phyloP scores from a whole-genome alignment of 495 filamentous ascomycete genomes.

The Tuber calosporum region DNA sequence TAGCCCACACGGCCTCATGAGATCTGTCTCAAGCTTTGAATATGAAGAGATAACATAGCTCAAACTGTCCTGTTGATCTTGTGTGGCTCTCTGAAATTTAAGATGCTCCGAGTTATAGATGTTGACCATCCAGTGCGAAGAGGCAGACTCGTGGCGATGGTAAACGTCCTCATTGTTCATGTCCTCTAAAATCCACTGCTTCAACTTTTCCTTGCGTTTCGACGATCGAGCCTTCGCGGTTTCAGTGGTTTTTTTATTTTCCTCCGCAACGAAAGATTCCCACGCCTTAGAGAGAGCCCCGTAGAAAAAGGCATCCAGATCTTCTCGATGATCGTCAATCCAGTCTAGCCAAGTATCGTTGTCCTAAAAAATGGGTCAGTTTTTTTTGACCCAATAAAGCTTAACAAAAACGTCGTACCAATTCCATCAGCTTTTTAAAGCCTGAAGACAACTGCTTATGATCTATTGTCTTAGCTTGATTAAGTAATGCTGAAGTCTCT shows the following conservation, averaged over 20 bases:
- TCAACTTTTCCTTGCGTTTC: slow-evolving; percentile 74
- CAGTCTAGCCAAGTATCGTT: slow-evolving; percentile 77
- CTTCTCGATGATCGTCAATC: slow-evolving; percentile 75
- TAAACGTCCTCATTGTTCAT: slow-evolving; percentile 60
- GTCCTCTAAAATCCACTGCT: slow-evolving; percentile 64
- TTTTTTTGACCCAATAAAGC: slow-evolving; percentile 11
- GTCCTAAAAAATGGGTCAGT: slow-evolving; percentile 46
- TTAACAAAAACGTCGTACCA: slow-evolving; percentile 42
- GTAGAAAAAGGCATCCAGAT: slow-evolving; percentile 74
- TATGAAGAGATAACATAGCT: slow-evolving; percentile 65
- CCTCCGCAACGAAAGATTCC: slow-evolving; percentile 72
- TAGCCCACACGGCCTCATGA: slow-evolving; percentile 69
- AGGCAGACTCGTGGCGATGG: slow-evolving; percentile 71
- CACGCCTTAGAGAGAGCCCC: slow-evolving; percentile 68
- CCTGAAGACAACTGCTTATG: slow-evolving; percentile 65
- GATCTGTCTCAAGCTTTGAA: slow-evolving; percentile 62
- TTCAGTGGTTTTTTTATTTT: slow-evolving; percentile 70
- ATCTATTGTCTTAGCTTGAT: slow-evolving; percentile 59
- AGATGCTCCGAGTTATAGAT: slow-evolving; percentile 86
- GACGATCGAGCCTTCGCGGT: slow-evolving; percentile 58
- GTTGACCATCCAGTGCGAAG: slow-evolving; percentile 85
- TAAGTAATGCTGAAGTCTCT: slow-evolving; percentile 67
- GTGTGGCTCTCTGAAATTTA: slow-evolving; percentile 75
- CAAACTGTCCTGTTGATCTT: slow-evolving; percentile 87
- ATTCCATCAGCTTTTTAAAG: slow-evolving; percentile 73